Base-by-base conservation (phyloP, 2,329 filamentous ascomycete species). In the Zarea fungicola region DNA sequence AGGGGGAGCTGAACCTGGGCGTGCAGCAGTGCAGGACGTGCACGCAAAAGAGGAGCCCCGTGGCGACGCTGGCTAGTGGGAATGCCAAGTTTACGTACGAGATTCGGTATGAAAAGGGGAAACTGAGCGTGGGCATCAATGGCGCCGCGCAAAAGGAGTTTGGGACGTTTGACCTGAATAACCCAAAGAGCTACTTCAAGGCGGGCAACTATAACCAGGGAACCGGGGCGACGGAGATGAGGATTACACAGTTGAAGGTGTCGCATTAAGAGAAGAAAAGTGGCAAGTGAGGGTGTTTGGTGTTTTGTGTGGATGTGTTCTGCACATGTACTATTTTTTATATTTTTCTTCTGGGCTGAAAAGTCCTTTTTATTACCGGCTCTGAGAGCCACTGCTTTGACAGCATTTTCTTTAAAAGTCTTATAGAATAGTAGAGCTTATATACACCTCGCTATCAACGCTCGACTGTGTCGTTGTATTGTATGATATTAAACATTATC, bases 121-220 rank as follows among this genome's bases (percentile, higher is more conserved):
- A 58, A n/a, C 54, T 72, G 29, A 61, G 57, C 2, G 58, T 67
- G 6, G 52, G 50, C 35, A 55, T 68, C 48, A 64, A 68, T 51
- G 62, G 60, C 3, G 56, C 42, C 1, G 19, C 52, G 6, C 32
- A 53, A 13, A 53, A 60, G 52, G 52, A 49, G 6, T 51, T 66
- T n/a, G 52, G 52, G 42, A 65, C 61, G 1, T 62, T 58, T 36
- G 45, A 58, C 5, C 56, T 66, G 16, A 51, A 61, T 44, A 52
- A 48, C 5, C 65, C 66, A 6, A 41, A 49, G 16, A 66, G 64
- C 51, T 68, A 68, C 52, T 69, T 68, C 58, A 69, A 68, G 59
- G 62, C 55, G 4, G 65, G 65, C 28, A 66, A 68, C 51, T 68
- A 69, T 50, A 68, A 68, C 53, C 64, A 69, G 52, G 59, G 56